Base-by-base conservation (phyloP, 306 rosid genomes). In the Sphenostylis stenocarpa region DNA sequence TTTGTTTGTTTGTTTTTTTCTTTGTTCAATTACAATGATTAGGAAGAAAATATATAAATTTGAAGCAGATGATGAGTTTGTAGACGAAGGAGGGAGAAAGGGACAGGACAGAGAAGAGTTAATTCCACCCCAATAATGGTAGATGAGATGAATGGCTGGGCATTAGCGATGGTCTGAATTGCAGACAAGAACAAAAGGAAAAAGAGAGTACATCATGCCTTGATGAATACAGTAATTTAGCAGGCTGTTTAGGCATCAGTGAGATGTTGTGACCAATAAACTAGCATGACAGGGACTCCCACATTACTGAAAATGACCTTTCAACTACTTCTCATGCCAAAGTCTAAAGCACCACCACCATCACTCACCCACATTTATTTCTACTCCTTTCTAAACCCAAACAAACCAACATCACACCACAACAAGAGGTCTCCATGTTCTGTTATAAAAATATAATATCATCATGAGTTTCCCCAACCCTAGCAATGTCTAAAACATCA, bases 281-380 rank as follows among this genome's bases (percentile, higher is more conserved):
- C 77, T 52, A 55, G 52, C 33, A 67, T 53, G 86, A 90, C 83
- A 82, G 67, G 6, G 93, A 83, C 91, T 78, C 17, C 75, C 74
- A 83, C 52, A 77, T 13, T 85, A 83, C 4, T 81, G 91, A 88
- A 77, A 55, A 91, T 72, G 92, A 92, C 89, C 55, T 87, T 71
- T 81, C 97, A 92, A 86, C 96, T 26, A 88, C 96, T 87, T 86
- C 82, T 62, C 82, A 76, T 85, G 72, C 86, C 70, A 88, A 29
- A 82, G 90, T 86, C 92, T 89, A 87, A 86, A 86, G 87, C 80
- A 82, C 11, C 66, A 58, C 66, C 7, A 28, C 29, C 6, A 23
- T 11, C 2, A 13, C 39, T 58, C 20, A 26, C 39, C 73, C 80
- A 72, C 83, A 82, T 70, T 83, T 88, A 79, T 71, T 72, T 23